Base-by-base conservation (phyloP, 345 rosid species). In the Hibiscus mutabilis region DNA sequence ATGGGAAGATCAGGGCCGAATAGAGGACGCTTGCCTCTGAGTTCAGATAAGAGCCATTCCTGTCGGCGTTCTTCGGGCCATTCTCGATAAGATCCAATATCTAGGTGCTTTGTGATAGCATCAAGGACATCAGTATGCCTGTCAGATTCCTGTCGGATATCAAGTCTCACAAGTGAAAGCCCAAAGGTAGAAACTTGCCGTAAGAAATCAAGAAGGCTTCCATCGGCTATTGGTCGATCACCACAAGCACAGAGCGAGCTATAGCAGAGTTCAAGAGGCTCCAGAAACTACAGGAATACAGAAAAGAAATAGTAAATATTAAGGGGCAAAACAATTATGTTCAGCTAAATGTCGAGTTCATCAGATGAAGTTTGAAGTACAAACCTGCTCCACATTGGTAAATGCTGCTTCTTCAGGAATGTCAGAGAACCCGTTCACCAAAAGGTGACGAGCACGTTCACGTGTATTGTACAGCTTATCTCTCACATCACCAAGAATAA, bases 251-350 rank as follows among this genome's bases (percentile, higher is more conserved):
- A 89, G 13, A 92, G 93, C 0, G 99, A 95, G 73, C 91, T 81
- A 82, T 92, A 95, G 71, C 97, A 90, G 72, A 95, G 99, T 76
- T 92, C 99, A 78, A 95, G 97, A 64, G 99, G 99, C 86, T 90
- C 97, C 89, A 95, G 74, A 73, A 95, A 87, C 99, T 89, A 63
- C 66, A 74, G 60, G 65, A 11, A 65, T 14, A 10, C 18, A 18
- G 19, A n/a, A 53, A 19, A 62, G 35, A 35, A 35, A 8, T 2
- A 37, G 42, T 37, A 7, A 37, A 37, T 35, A 37, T 37, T 37
- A 37, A 37, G 11, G 35, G 35, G 35, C 6, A 33, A 33, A 33
- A 33, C 35, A 33, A 33, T 33, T 33, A 33, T 33, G 35, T 33
- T 33, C 7, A 7, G 35, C 35, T 33, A 33, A 33, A 33, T 33